Conservation (phyloP, 495 filamentous ascomycete genomes). For the Hypoxylon lienhwacheense region DNA sequence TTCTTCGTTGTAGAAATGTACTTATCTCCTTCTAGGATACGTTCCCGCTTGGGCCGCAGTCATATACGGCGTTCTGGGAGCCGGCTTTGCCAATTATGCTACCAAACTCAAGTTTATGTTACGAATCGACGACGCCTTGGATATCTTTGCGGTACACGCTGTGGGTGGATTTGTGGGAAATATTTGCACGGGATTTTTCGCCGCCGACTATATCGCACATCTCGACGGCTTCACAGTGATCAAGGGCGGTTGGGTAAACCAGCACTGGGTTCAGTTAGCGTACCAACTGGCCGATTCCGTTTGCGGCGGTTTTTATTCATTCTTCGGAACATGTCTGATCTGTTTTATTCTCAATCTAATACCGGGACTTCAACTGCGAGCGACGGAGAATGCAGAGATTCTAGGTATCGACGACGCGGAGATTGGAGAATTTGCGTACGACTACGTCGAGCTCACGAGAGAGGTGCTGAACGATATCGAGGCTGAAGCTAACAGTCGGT, state of each 20-base stretch:
- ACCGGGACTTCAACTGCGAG: slow-evolving; percentile 79
- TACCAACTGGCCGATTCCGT: slow-evolving; percentile 89
- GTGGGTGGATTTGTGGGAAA: slow-evolving; percentile 90
- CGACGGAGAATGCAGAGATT: slow-evolving; percentile 81
- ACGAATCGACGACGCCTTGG: slow-evolving; percentile 83
- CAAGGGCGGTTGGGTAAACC: slow-evolving; percentile 86
- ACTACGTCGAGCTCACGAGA: slow-evolving; percentile 90
- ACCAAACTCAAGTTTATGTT: slow-evolving; percentile 95
- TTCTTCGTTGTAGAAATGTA: not conserved
- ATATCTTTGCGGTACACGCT: slow-evolving; percentile 92
- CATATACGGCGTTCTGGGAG: slow-evolving; percentile 83
- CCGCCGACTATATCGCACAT: slow-evolving; percentile 86
- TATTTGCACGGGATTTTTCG: slow-evolving; percentile 86
- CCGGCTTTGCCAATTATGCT: slow-evolving; percentile 86
- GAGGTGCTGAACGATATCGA: slow-evolving; percentile 74
- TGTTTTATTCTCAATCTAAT: slow-evolving; percentile 86
- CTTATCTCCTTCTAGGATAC: slow-evolving; percentile 55
- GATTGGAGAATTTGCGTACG: slow-evolving; percentile 98
- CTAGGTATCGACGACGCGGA: slow-evolving; percentile 93
- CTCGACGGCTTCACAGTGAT: slow-evolving; percentile 78
- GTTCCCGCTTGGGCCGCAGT: slow-evolving; percentile 94
- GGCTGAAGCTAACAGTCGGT: slow-evolving; percentile 45
- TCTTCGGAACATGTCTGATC: slow-evolving; percentile 81
- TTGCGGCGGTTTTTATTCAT: slow-evolving; percentile 82
- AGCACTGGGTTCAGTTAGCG: slow-evolving; percentile 83